phyloP scores from a whole-genome alignment of 306 rosid genomes.

The Trifolium subterraneum region DNA sequence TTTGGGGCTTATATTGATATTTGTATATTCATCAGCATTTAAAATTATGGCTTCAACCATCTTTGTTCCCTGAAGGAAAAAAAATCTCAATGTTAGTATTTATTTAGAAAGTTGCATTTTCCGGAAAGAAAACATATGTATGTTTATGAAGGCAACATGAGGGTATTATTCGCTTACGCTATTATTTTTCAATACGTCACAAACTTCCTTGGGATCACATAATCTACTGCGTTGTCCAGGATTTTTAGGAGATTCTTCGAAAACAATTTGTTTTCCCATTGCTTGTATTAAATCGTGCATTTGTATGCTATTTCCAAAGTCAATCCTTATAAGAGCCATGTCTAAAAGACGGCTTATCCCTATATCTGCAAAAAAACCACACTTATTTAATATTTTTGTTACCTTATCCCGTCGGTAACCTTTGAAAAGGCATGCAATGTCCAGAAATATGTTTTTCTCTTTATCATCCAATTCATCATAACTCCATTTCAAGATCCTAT shows the following conservation, averaged over 20 bases:
- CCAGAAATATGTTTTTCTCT: slow-evolving; percentile 9
- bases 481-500: slow-evolving; percentile 25
- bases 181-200: background rate
- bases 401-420: background rate
- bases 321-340: slow-evolving; percentile 31
- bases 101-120: background rate
- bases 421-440: slow-evolving; percentile 30
- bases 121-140: too few relatives aligned
- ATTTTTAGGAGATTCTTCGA: background rate
- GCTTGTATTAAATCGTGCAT: slow-evolving; percentile 44
- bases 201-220: background rate
- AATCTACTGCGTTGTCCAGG: slow-evolving; percentile 19
- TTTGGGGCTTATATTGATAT: background rate
- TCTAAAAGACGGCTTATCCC: background rate
- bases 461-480: slow-evolving; percentile 5
- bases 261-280: slow-evolving; percentile 36
- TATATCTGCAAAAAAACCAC: background rate
- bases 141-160: background rate
- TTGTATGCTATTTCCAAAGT: background rate
- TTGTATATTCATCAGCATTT: background rate
- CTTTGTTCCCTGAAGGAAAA: slow-evolving; percentile 2
- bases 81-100: background rate
- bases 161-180: slow-evolving; percentile 7
- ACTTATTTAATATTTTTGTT: background rate
- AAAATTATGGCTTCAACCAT: background rate